Base-by-base conservation (phyloP, 148 eudicot genomes). In the Rhododendron simsii region DNA sequence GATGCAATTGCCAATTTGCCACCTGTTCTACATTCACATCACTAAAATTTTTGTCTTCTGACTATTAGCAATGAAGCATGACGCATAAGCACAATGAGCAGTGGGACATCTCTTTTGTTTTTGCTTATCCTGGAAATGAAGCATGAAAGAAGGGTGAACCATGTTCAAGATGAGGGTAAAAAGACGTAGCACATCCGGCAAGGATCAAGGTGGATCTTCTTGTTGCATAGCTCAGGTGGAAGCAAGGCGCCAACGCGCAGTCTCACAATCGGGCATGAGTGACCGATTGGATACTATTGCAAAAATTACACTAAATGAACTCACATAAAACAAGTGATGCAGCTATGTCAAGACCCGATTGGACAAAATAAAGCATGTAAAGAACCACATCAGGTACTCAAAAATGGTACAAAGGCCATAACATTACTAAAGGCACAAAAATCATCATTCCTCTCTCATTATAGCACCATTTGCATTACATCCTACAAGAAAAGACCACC, bases 1-100 rank as follows among this genome's bases (percentile, higher is more conserved):
- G 99, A 97, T 82, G 95, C 94, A 78, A 97, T 90, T 20, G 98
- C 98, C 45, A 41, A 41, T 41, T 47, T 9, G 12, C 9, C 53
- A 97, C 99, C 98, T 93, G 88, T 85, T 82, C 37, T 6, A 84
- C 80, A 69, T 47, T 26, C 73, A 57, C 63, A 81, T 55, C 13
- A 55, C 21, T 55, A 55, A 55, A 18, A 0, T 55, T 55, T 55
- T 16, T 53, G 16, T 55, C 21, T 55, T 18, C 21, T 55, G 20
- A 55, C 61, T 55, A 16, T 4, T 3, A 55, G 61, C 61, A 55
- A 5, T 55, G 5, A 55, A 55, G 61, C 61, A 55, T 55, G 21
- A 55, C 20, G 7, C 61, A 55, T 4, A 55, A 55, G 1, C 61
- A 55, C 7, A 55, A 55, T 18, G 61, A 18, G 18, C 23, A 55